Conservation (phyloP, 805 yeast species). For the Clavispora carvajalis region DNA sequence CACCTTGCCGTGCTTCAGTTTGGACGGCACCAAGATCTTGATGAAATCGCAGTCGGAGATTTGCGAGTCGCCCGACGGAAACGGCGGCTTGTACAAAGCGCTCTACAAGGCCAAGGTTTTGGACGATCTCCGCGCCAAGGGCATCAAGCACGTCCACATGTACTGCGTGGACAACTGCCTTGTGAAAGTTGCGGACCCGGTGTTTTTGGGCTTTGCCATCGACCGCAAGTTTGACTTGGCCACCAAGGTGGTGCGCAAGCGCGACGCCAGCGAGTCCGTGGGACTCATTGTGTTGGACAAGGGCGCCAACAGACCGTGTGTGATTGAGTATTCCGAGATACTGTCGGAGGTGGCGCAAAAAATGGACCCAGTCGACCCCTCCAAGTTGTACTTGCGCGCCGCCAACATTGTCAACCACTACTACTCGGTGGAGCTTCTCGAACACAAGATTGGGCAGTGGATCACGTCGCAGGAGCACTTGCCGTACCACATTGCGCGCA, state of each 20-base stretch:
- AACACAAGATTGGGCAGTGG: constrained; percentile 62
- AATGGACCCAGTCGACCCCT: constrained; percentile 47
- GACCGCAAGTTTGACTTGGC: constrained; percentile 65
- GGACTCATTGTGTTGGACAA: constrained; percentile 80
- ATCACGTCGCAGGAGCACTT: constrained; percentile 54
- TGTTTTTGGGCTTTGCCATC: constrained; percentile 80
- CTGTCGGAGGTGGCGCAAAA: constrained; percentile 66
- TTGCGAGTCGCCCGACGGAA: constrained; percentile 94
- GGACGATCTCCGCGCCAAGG: constrained; percentile 59
- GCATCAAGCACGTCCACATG: constrained; percentile 88
- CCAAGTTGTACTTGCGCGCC: constrained; percentile 70
- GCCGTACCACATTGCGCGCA: constrained; percentile 93
- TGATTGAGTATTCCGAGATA: constrained; percentile 93
- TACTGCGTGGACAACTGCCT: constrained; percentile 94
- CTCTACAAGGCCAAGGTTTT: constrained; percentile 58
- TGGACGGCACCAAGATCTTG: constrained; percentile 65
- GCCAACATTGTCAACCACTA: constrained; percentile 98
- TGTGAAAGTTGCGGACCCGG: constrained; percentile 91
- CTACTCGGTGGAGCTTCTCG: constrained; percentile 75
- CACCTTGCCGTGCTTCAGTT: constrained; percentile 80
- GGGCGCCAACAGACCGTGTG: constrained; percentile 63
- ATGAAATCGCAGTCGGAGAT: constrained; percentile 50
- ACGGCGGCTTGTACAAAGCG: constrained; percentile 94
- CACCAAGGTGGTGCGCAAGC: constrained; percentile 91
- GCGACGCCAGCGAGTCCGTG: constrained; percentile 81